Conservation (phyloP, 2,329 filamentous ascomycete genomes). For the Pseudogymnoascus sp. region DNA sequence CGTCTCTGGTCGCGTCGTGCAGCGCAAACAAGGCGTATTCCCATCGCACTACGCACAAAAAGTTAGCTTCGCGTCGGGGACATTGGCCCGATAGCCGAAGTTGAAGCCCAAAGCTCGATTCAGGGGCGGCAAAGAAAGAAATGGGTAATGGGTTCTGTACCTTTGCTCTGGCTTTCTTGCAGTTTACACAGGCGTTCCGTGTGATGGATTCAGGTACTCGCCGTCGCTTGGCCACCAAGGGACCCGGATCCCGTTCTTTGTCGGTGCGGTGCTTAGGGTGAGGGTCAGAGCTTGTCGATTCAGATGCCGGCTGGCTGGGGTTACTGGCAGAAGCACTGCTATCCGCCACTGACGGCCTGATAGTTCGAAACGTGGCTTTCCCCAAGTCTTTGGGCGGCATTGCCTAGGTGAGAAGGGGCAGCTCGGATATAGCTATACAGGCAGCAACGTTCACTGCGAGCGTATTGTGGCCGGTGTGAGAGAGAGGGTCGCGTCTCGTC, state of each 20-base stretch:
- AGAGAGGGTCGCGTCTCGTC: background rate
- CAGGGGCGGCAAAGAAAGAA: background rate
- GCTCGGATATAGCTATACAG: background rate
- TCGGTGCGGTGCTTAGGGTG: constrained; percentile 17
- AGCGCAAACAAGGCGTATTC: constrained; percentile 26
- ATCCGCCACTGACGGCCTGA: constrained; percentile 2
- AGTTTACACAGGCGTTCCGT: constrained; percentile 29
- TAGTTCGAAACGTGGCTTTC: background rate
- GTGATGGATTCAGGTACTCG: constrained; percentile 28
- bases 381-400: background rate
- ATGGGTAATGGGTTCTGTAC: constrained; percentile 16
- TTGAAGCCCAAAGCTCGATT: background rate
- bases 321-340: constrained; percentile 20
- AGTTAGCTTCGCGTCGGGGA: background rate
- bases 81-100: background rate
- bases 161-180: constrained; percentile 30
- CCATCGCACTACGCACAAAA: constrained; percentile 26
- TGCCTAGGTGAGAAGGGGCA: background rate
- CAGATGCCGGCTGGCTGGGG: constrained; percentile 20
- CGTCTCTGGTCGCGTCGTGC: constrained; percentile 20
- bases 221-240: constrained; percentile 21
- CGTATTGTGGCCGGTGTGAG: background rate
- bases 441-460: background rate
- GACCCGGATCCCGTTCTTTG: constrained; percentile 14
- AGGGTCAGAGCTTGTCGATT: constrained; percentile 21